Evolutionary conservation across 2,329 filamentous ascomycete genomes (phyloP).

Genomic region (Penicillium sp.): DNA sequence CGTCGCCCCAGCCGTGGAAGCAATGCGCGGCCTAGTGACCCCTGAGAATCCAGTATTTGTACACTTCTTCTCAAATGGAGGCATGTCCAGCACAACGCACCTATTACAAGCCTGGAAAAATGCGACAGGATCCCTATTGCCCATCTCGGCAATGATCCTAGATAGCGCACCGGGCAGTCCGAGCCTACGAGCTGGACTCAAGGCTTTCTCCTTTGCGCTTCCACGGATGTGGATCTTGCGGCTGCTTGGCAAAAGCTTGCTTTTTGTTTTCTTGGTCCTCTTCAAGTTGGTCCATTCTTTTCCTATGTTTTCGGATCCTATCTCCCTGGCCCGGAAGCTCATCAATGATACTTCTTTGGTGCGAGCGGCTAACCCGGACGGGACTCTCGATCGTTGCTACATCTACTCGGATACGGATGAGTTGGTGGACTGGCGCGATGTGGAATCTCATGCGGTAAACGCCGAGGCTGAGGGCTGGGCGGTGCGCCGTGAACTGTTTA

Average conservation of each 20-base stretch:
- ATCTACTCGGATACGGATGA: conserved; percentile 41
- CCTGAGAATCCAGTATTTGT: conserved; percentile 34
- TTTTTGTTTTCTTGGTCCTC: conserved; percentile 24
- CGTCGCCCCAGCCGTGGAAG: conserved; percentile 35
- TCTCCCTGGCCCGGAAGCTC: conserved; percentile 25
- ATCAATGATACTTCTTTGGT: conserved; percentile 33
- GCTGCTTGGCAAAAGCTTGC: conserved; percentile 22
- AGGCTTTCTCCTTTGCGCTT: conserved; percentile 36
- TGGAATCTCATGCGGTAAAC: conserved; percentile 35
- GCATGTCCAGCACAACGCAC: conserved; percentile 38
- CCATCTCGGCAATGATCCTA: conserved; percentile 41
- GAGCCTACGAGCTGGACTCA: conserved; percentile 23
- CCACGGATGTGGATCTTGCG: conserved; percentile 31
- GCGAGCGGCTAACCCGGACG: conserved; percentile 5
- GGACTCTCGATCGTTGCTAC: conserved; percentile 31
- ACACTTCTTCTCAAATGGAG: conserved; percentile 53
- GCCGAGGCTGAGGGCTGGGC: conserved; percentile 31
- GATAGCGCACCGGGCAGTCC: conserved; percentile 46
- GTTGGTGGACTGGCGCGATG: conserved; percentile 33
- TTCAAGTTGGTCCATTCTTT: conserved; percentile 18
- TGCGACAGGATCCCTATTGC: conserved; percentile 33
- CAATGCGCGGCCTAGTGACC: conserved; percentile 26
- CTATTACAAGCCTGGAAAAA: conserved; percentile 39
- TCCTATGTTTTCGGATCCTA: conserved; percentile 20
- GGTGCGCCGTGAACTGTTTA: conserved; percentile 36